Base-by-base conservation (phyloP, 2,329 filamentous ascomycete species). In the Microthyrium microscopicum region DNA sequence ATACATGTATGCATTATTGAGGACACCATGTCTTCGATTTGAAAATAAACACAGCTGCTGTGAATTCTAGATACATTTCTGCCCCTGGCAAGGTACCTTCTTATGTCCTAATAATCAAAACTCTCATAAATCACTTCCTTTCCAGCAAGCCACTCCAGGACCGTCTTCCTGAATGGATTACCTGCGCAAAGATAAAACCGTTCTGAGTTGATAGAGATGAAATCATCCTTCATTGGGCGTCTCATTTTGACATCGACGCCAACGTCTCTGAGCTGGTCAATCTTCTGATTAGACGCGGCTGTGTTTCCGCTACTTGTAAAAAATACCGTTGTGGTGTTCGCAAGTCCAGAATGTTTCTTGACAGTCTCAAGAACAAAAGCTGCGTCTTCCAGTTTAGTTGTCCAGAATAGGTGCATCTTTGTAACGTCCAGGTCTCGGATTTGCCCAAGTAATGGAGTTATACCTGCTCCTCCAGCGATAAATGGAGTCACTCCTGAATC, bases 391-490 rank as follows among this genome's bases (percentile, higher is more conserved):
- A 53, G 50, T 5, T 65, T 59, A 4, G 85, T 43, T 2, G 70
- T 74, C 83, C 82, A 91, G 2, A 83, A 58, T 4, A 89, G 48
- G 18, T 45, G 55, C 24, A 89, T 48, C 3, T 50, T 47, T 1
- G 49, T 43, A 4, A 56, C 40, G 37, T 60, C 51, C 1, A 82
- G 47, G 5, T 64, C 52, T 1, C 55, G 58, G n/a, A 73, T 62
- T 43, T 82, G 77, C 1, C 73, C 71, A n/a, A 91, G 58, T 3
- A 89, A 44, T 2, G 83, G 83, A 19, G 83, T 92, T 39, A 91
- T 81, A 0, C 83, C 83, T 5, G 92, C 78, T 3, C 83, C 83
- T 0, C 70, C 80, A 5, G 80, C 80, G 3, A 91, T 53, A 42
- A 85, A 89, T 1, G 60, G 61, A 2, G 63, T 48, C 1, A 71